phyloP scores from a whole-genome alignment of 345 rosid species.

The Aurinia saxatilis region DNA sequence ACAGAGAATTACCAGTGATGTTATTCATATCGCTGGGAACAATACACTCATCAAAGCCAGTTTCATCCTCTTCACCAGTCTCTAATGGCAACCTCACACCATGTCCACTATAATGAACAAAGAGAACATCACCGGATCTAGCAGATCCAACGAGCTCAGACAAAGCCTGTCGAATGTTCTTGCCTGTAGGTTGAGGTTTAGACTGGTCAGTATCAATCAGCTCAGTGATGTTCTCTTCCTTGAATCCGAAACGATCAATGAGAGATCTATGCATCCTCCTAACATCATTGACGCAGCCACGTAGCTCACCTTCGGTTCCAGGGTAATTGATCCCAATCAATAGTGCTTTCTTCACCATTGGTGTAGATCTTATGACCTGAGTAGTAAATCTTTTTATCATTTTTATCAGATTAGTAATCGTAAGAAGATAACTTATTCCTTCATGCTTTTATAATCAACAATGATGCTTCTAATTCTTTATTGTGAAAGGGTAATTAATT shows the following conservation, averaged over 20 bases:
- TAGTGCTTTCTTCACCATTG: constrained; percentile 56
- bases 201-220: constrained; percentile 66
- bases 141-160: constrained; percentile 47
- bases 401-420: too few species aligned
- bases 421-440: too few species aligned
- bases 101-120: constrained; percentile 83
- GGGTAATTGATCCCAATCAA: constrained; percentile 75
- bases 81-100: constrained; percentile 83
- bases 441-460: too few species aligned
- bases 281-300: constrained; percentile 81
- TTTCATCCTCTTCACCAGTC: constrained; percentile 76
- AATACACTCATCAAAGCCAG: constrained; percentile 82
- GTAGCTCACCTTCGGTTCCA: constrained; percentile 67
- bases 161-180: constrained; percentile 52
- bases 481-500: too few species aligned
- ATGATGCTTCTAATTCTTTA: too few species aligned
- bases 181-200: constrained; percentile 62
- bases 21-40: constrained; percentile 88
- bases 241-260: constrained; percentile 51
- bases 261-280: constrained; percentile 45
- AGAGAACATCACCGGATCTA: constrained; percentile 44
- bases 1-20: constrained; percentile 56
- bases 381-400: too few species aligned
- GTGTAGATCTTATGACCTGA: too few species aligned
- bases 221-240: constrained; percentile 48